Evolutionary conservation across 1,139 yeast genomes (phyloP).

Genomic region (Hemisphaericaspora subhashii): DNA sequence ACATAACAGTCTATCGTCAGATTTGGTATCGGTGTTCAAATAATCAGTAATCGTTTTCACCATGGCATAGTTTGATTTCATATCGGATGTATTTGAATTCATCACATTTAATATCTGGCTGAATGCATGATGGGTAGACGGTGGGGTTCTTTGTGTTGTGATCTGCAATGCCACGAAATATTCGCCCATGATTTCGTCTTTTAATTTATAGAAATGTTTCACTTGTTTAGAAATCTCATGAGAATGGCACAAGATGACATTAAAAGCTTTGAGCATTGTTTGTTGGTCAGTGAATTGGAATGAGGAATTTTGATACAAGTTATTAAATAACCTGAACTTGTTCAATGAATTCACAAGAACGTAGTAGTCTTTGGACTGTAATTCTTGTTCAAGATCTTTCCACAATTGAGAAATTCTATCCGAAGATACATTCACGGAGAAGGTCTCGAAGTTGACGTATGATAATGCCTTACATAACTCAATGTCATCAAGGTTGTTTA

Average conservation of each 20-base stretch:
- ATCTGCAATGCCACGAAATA: constrained; percentile 23
- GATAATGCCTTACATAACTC: constrained; percentile 13
- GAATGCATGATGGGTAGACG: constrained; percentile 10
- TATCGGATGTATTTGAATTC: constrained; percentile 25
- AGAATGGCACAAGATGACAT: constrained; percentile 24
- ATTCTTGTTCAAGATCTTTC: constrained; percentile 22
- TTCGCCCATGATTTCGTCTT: constrained; percentile 40
- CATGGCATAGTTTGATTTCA: constrained; percentile 26
- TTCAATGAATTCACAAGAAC: constrained; percentile 24
- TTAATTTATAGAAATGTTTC: constrained; percentile 43
- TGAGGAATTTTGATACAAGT: constrained; percentile 15
- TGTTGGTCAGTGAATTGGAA: constrained; percentile 6
- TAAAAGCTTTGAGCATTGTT: constrained; percentile 18
- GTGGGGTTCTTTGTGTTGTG: constrained; percentile 7
- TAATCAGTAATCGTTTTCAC: constrained; percentile 17
- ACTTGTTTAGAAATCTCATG: constrained; percentile 23
- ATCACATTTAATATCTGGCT: constrained; percentile 16
- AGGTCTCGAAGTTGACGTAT: constrained; percentile 5
- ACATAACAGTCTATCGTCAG: constrained; percentile 6
- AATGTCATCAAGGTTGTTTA: constrained; percentile 8
- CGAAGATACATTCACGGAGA: not conserved
- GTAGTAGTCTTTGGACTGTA: constrained; percentile 28
- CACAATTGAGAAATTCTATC: constrained; percentile 15
- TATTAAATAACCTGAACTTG: constrained; percentile 37
- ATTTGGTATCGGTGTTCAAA: constrained; percentile 8